Conservation (phyloP, 805 yeast species). For the Pichia thaimueangensis region DNA sequence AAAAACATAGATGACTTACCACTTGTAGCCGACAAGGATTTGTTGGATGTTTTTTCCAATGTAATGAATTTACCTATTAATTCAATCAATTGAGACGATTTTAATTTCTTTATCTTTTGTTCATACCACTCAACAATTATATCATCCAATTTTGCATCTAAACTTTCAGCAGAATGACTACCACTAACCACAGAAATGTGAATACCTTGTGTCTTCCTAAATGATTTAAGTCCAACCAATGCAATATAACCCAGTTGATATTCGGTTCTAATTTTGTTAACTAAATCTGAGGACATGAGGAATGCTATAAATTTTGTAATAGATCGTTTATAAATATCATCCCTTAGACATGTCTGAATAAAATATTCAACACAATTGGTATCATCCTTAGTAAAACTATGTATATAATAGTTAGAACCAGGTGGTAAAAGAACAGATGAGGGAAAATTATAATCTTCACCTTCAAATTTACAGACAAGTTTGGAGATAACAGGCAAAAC, state of each 20-base stretch:
- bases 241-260: conserved; percentile 60
- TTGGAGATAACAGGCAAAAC: conserved; percentile 12
- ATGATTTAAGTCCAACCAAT: conserved; percentile 46
- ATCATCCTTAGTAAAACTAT: conserved; percentile 40
- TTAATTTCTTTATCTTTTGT: conserved; percentile 23
- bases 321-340: conserved; percentile 29
- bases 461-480: conserved; percentile 14
- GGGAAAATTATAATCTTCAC: conserved; percentile 21
- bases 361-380: conserved; percentile 47
- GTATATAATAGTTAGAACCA: conserved; percentile 32
- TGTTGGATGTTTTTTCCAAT: conserved; percentile 16
- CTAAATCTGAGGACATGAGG: conserved; percentile 38
- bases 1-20: conserved; percentile 24
- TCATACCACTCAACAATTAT: conserved; percentile 38
- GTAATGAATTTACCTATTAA: conserved; percentile 35
- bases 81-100: conserved; percentile 32
- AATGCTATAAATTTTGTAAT: conserved; percentile 43
- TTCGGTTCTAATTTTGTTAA: conserved; percentile 44
- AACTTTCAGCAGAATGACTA: conserved; percentile 32
- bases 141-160: conserved; percentile 43
- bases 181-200: conserved; percentile 54
- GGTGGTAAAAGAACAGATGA: conserved; percentile 34
- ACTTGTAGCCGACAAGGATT: conserved; percentile 13
- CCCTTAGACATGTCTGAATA: conserved; percentile 50
- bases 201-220: conserved; percentile 50